These are phyloP conservation scores for Dictyophora rubrovolvata DNA, from an alignment of 768 basidiomycete genomes.

Conservation along the genomic window DNA sequence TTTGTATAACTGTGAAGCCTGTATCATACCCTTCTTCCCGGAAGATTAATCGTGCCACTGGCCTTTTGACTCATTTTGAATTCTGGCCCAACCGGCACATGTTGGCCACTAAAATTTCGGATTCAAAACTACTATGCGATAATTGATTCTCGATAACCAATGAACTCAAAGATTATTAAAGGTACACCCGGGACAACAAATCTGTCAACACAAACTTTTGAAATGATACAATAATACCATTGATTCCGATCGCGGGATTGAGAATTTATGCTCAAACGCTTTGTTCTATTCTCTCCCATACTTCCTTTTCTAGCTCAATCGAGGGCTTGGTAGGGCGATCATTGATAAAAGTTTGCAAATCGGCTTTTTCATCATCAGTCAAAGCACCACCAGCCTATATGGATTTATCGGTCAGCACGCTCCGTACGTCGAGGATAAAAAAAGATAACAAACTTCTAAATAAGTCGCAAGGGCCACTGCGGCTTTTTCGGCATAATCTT, in stretches of 20 bases:
- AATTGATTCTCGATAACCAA: background rate
- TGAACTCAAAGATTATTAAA: background rate
- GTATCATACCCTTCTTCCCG: no score
- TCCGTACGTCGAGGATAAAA: background rate
- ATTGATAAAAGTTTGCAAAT: background rate
- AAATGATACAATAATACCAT: background rate
- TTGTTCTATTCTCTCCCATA: background rate
- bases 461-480: background rate
- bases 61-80: background rate
- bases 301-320: background rate
- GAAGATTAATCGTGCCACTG: background rate
- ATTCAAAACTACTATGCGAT: background rate
- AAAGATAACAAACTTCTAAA: slow-evolving; percentile 2
- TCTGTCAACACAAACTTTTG: background rate
- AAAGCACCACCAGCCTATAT: background rate
- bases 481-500: slow-evolving; percentile 54
- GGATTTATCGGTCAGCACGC: background rate
- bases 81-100: background rate
- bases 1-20: no score
- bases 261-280: background rate
- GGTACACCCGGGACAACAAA: background rate
- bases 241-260: background rate
- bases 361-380: background rate
- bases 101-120: background rate
- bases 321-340: background rate